A percentile compares a stretch with the other conserved stretches of the same genome.
phyloP scores from a whole-genome alignment of 345 rosid species.

The Eucalyptus coolabah region DNA sequence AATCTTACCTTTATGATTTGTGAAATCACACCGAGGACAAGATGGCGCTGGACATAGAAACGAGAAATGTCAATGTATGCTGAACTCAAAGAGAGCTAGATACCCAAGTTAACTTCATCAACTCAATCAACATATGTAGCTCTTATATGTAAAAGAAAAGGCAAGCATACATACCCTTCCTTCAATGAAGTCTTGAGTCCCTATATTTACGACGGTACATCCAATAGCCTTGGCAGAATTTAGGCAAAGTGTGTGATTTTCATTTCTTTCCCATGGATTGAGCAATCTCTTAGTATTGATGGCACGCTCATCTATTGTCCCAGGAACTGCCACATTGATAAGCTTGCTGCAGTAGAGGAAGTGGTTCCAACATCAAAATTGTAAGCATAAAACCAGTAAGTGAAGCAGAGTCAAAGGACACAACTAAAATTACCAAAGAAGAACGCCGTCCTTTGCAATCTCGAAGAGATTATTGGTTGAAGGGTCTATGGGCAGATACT shows the following conservation, averaged over 20 bases:
- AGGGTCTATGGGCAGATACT: conserved; percentile 72
- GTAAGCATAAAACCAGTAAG: not conserved
- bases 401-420: not conserved
- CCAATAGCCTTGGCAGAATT: conserved; percentile 99
- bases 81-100: not conserved
- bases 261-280: conserved; percentile 99
- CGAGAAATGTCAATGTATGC: not conserved
- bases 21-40: conserved; percentile 91
- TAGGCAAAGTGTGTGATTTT: conserved; percentile 91
- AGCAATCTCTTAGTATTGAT: conserved; percentile 89
- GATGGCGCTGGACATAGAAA: conserved; percentile 74
- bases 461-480: conserved; percentile 89
- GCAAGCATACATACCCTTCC: conserved; percentile 65
- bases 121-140: not conserved
- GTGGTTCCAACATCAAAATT: not conserved
- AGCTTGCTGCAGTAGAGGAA: conserved; percentile 59
- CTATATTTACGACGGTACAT: conserved; percentile 95
- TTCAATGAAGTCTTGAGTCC: conserved; percentile 87
- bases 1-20: conserved; percentile 82
- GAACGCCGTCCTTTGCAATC: conserved; percentile 88
- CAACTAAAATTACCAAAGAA: conserved; percentile 55
- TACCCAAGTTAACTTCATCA: not conserved
- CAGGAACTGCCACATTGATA: conserved; percentile 97
- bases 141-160: not conserved
- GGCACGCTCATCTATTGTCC: conserved; percentile 96